Conservation (phyloP, 805 yeast species). For the Pichia manshurica region DNA sequence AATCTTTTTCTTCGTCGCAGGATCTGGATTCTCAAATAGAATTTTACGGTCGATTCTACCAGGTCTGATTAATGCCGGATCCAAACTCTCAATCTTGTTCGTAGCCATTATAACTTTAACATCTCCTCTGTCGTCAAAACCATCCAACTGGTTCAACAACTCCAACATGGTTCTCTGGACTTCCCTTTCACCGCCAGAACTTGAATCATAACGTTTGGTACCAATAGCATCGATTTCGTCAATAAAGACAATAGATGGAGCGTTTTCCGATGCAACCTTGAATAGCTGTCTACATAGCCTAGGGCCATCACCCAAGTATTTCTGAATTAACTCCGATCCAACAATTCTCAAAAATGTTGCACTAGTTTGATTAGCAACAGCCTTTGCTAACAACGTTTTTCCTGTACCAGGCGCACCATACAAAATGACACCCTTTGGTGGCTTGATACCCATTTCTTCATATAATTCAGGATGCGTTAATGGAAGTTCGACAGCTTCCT, state of each 20-base stretch:
- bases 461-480: conserved; percentile 93
- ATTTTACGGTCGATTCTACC: conserved; percentile 97
- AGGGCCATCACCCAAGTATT: conserved; percentile 97
- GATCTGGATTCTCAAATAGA: conserved; percentile 92
- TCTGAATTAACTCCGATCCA: conserved; percentile 94
- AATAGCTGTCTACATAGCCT: conserved; percentile 88
- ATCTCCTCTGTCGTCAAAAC: conserved; percentile 95
- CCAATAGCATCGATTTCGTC: conserved; percentile 99
- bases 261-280: conserved; percentile 94
- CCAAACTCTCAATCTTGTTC: conserved; percentile 86
- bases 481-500: conserved; percentile 94
- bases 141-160: conserved; percentile 89
- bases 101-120: conserved; percentile 98
- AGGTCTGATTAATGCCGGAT: conserved; percentile 94
- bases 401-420: conserved; percentile 99
- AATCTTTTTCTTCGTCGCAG: conserved; percentile 88
- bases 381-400: conserved; percentile 90
- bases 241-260: conserved; percentile 96
- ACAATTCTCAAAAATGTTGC: conserved; percentile 95
- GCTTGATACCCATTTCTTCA: conserved; percentile 98
- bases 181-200: conserved; percentile 95
- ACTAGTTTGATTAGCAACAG: conserved; percentile 96
- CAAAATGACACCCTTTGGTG: conserved; percentile 95
- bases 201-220: conserved; percentile 89
- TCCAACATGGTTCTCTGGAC: conserved; percentile 98